Conservation (phyloP, 352 stramenopile genomes). For the Phytophthora agathidicida region DNA sequence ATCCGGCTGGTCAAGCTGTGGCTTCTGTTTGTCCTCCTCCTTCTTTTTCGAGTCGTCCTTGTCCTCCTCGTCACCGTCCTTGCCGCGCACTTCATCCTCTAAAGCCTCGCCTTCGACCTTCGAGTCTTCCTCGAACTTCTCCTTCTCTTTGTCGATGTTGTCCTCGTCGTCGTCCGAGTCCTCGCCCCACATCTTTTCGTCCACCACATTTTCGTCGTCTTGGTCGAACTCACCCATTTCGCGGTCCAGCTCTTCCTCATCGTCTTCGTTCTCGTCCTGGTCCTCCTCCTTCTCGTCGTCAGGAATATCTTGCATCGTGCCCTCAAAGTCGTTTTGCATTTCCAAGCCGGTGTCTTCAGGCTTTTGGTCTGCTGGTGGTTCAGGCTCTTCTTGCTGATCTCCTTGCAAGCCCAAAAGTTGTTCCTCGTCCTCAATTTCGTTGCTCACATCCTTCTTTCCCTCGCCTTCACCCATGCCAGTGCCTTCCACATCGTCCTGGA, state of each 20-base stretch:
- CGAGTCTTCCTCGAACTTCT: slow-evolving; percentile 93
- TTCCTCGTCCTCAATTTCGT: slow-evolving; percentile 99
- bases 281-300: slow-evolving; percentile 92
- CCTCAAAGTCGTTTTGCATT: slow-evolving; percentile 99
- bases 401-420: slow-evolving; percentile 98
- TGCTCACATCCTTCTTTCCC: slow-evolving; percentile 98
- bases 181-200: slow-evolving; percentile 99
- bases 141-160: slow-evolving; percentile 96
- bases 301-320: slow-evolving; percentile 98
- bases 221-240: slow-evolving; percentile 99
- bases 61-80: slow-evolving; percentile 89
- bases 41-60: slow-evolving; percentile 68
- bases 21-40: slow-evolving; percentile 55
- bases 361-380: slow-evolving; percentile 88
- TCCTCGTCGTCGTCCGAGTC: slow-evolving; percentile 93
- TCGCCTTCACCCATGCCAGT: slow-evolving; percentile 99
- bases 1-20: slow-evolving; percentile 52
- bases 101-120: slow-evolving; percentile 81
- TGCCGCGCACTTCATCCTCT: slow-evolving; percentile 89
- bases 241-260: slow-evolving; percentile 96
- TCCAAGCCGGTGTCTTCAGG: slow-evolving; percentile 97
- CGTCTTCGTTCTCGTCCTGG: slow-evolving; percentile 84
- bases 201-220: slow-evolving; percentile 98
- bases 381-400: slow-evolving; percentile 86
- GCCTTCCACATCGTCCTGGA: slow-evolving; percentile 98